These are phyloP conservation scores for Fraxinus excelsior DNA, from an alignment of 257 asterid species.

Conservation along the genomic window DNA sequence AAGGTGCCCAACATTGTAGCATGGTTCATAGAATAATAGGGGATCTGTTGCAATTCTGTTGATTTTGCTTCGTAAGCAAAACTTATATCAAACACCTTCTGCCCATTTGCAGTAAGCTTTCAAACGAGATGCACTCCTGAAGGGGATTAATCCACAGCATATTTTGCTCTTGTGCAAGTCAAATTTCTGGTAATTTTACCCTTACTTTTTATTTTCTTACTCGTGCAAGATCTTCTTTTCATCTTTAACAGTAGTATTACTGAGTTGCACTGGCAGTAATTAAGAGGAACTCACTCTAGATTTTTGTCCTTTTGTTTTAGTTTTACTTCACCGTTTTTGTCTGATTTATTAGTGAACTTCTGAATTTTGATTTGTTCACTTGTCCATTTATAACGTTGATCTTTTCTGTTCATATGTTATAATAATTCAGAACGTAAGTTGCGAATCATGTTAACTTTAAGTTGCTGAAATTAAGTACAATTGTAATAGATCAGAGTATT, in stretches of 20 bases:
- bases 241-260: background rate
- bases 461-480: background rate
- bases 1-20: too few species aligned
- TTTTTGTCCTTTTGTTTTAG: background rate
- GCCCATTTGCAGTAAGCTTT: background rate
- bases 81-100: background rate
- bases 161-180: background rate
- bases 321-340: background rate
- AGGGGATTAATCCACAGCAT: background rate
- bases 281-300: background rate
- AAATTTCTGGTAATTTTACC: background rate
- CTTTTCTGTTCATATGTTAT: background rate
- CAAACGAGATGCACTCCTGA: background rate
- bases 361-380: background rate
- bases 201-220: background rate
- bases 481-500: background rate
- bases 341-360: background rate
- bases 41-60: too few species aligned
- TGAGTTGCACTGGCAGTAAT: background rate
- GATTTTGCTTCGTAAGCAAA: rapidly evolving
- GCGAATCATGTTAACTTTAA: background rate
- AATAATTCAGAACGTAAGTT: background rate
- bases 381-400: background rate
- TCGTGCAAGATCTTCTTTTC: background rate
- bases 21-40: rapidly evolving